Conservation (phyloP, 305 asterid species). For the Solanum aculeatissimum region DNA sequence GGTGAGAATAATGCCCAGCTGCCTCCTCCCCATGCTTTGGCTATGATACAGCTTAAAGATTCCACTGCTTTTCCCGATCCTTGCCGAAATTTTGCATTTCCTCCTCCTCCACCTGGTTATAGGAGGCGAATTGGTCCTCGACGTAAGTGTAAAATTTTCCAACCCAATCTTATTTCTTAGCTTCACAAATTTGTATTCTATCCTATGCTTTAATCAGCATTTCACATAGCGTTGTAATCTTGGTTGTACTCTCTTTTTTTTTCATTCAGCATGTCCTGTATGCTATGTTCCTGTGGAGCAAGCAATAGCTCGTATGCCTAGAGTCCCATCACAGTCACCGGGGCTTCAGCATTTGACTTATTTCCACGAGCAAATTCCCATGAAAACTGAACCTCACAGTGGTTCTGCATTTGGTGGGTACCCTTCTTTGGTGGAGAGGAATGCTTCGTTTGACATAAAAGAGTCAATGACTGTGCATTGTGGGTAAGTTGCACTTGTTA, state of each 20-base stretch:
- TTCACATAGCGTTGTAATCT: not conserved
- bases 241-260: not conserved
- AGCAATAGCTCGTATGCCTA: slow-evolving; percentile 76
- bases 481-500: slow-evolving; percentile 51
- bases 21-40: slow-evolving; percentile 30
- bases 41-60: slow-evolving; percentile 16
- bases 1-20: slow-evolving; percentile 33
- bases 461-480: slow-evolving; percentile 92
- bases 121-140: slow-evolving; percentile 82
- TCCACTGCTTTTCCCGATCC: slow-evolving; percentile 32
- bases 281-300: slow-evolving; percentile 82
- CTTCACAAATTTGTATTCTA: not conserved
- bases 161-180: slow-evolving; percentile 1
- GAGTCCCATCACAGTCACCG: slow-evolving; percentile 56
- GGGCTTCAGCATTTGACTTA: slow-evolving; percentile 64
- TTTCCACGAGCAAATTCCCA: slow-evolving; percentile 50
- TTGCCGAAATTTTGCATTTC: slow-evolving; percentile 65
- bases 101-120: slow-evolving; percentile 87
- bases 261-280: slow-evolving; percentile 79
- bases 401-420: slow-evolving; percentile 98
- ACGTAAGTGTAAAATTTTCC: slow-evolving; percentile 45
- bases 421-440: slow-evolving; percentile 72
- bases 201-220: not conserved
- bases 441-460: slow-evolving; percentile 54
- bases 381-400: slow-evolving; percentile 48